Evolutionary conservation across 106 monocot genomes (phyloP), one percentile per base, ranked within the genome.

Genomic region (Agapanthus africanus): DNA sequence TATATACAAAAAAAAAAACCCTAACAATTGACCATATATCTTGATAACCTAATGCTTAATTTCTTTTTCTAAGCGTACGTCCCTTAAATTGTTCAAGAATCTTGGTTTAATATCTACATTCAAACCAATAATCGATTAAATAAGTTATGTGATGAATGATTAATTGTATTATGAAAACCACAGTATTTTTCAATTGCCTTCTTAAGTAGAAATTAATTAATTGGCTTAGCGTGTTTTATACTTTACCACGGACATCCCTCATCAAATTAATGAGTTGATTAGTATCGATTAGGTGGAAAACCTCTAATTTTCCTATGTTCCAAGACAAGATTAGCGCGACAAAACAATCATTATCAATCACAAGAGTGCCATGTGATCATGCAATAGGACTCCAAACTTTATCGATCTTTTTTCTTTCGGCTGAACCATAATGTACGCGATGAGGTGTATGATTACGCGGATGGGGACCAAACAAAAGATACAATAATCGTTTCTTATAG

Each of bases 321-420:
- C 10, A 31, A 57, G 56, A 57, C 56, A 31, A 0, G 56, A 62
- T 36, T 62, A 62, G 34, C 25, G 36, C 34, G 61, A 62, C 61
- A 62, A 62, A 62, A 36, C 35, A 35, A 36, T 62, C 61, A 62
- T 62, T 62, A 62, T 62, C 61, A 36, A 36, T 36, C 61, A 62
- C 61, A 62, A 36, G 61, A 36, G 61, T 62, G 16, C 22, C 61
- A 62, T 13, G 16, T 62, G 61, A 62, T 62, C 16, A 7, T 62
- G 35, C 1, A 62, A 35, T 62, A 62, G 34, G 35, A n/a, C 9
- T 36, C 33, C 19, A n/a, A 36, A 19, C 61, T n/a, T 62, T 30
- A 28, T 2, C 13, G 56, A 57, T 13, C 61, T 62, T 62, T n/a
- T 62, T 62, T 36, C 36, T 62, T 57, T 57, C 13, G 56, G 27